Conservation (phyloP, 768 basidiomycete genomes). For the Leccinellum rugosiceps region DNA sequence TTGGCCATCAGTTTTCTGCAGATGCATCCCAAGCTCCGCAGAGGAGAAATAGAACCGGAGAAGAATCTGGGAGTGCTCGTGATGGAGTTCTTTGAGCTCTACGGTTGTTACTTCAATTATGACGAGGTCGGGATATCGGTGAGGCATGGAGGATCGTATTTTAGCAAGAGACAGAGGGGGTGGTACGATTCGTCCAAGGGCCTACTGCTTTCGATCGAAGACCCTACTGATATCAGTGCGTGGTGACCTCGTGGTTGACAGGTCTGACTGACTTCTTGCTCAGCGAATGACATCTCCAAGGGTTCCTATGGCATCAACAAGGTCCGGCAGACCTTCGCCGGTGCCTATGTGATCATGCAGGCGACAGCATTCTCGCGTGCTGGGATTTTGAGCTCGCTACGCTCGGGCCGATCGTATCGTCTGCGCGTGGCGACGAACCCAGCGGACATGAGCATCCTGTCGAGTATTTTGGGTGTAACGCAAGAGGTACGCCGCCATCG, state of each 20-base stretch:
- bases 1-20: conserved; percentile 92
- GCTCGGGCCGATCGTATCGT: conserved; percentile 45
- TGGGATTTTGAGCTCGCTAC: conserved; percentile 56
- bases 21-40: conserved; percentile 93
- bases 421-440: conserved; percentile 45
- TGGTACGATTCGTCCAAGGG: conserved; percentile 67
- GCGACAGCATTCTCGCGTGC: conserved; percentile 66
- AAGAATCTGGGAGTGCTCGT: conserved; percentile 91
- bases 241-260: conserved; percentile 12
- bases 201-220: conserved; percentile 80
- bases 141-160: conserved; percentile 86
- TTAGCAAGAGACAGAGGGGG: conserved; percentile 73
- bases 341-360: conserved; percentile 77
- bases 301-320: conserved; percentile 82
- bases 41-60: conserved; percentile 82
- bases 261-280: neutral
- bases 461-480: conserved; percentile 77
- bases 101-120: conserved; percentile 90
- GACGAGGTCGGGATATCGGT: conserved; percentile 87
- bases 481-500: conserved; percentile 61
- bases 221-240: conserved; percentile 87
- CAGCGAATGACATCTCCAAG: conserved; percentile 91
- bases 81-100: conserved; percentile 96
- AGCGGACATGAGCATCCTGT: conserved; percentile 75
- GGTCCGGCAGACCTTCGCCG: conserved; percentile 80